phyloP scores from a whole-genome alignment of 139 green algal genomes.

The Chlorella vulgaris region DNA sequence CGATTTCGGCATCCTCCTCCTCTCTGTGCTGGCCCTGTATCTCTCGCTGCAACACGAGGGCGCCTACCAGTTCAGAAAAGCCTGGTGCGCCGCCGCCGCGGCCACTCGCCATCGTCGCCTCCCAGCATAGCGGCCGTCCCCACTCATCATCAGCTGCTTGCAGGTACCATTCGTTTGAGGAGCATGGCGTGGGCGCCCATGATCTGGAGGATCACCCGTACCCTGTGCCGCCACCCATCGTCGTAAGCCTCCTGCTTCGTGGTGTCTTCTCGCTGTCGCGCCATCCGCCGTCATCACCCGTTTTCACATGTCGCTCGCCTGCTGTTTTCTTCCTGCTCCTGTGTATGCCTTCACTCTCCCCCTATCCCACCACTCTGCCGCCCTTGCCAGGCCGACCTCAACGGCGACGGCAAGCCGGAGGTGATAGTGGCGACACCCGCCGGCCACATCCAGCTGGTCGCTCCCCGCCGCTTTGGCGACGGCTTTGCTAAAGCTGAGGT shows the following conservation, averaged over 20 bases:
- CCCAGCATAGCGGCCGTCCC: neutral
- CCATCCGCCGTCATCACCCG: no score
- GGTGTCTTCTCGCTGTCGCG: neutral
- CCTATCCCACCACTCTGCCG: neutral
- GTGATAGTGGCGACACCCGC: slow-evolving; percentile 80
- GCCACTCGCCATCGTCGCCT: neutral
- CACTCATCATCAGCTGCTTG: neutral
- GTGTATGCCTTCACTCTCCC: no score
- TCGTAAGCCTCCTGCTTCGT: no score
- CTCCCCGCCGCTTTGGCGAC: slow-evolving; percentile 62
- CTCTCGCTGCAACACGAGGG: slow-evolving; percentile 83
- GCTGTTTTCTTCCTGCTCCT: no score
- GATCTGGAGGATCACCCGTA: slow-evolving; percentile 22
- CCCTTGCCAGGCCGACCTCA: slow-evolving; percentile 91
- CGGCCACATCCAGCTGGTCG: slow-evolving; percentile 73
- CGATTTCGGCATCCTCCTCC: slow-evolving; percentile 80
- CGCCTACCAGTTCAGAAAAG: slow-evolving; percentile 80
- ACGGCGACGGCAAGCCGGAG: slow-evolving; percentile 93
- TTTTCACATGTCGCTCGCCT: no score
- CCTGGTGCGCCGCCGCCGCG: slow-evolving; percentile 69
- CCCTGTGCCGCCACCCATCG: slow-evolving; percentile 25
- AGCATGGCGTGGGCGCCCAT: neutral
- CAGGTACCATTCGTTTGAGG: slow-evolving; percentile 58
- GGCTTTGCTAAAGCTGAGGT: slow-evolving; percentile 79
- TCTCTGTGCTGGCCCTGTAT: slow-evolving; percentile 79